A percentile compares a stretch with the other conserved stretches of the same genome.
phyloP scores from a whole-genome alignment of 2,329 filamentous ascomycete genomes.

The Exophiala mesophila region DNA sequence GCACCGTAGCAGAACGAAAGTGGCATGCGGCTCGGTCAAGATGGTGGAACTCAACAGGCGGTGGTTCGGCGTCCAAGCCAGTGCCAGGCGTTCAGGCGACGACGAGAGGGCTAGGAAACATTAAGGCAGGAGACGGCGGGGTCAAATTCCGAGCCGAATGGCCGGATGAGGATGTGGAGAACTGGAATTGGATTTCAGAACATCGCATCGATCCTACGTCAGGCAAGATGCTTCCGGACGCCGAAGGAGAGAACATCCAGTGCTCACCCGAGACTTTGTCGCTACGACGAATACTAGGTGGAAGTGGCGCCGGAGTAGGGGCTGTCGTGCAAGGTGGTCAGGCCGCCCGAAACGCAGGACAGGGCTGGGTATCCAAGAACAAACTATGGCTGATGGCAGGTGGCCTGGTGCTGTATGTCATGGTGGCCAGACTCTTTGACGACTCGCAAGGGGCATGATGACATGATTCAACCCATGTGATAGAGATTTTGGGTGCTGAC shows the following conservation, averaged over 20 bases:
- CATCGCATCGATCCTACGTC: conserved; percentile 73
- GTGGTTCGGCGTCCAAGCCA: conserved; percentile 60
- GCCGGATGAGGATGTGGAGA: conserved; percentile 83
- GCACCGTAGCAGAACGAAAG: conserved; percentile 69
- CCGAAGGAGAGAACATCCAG: conserved; percentile 35
- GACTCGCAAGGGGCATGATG: conserved; percentile 5
- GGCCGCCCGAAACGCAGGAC: conserved; percentile 69
- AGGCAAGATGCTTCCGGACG: conserved; percentile 59
- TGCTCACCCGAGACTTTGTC: conserved; percentile 61
- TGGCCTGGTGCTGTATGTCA: conserved; percentile 72
- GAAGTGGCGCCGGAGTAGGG: conserved; percentile 50
- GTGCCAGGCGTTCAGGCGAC: conserved; percentile 48
- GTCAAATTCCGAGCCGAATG: conserved; percentile 85
- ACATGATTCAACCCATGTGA: too few relatives aligned
- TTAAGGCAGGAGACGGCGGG: conserved; percentile 88
- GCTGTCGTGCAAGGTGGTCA: conserved; percentile 73
- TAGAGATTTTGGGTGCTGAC: too few relatives aligned
- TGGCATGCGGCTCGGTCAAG: conserved; percentile 70
- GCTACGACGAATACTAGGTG: conserved; percentile 58
- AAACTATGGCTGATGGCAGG: conserved; percentile 68
- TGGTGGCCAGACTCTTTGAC: conserved; percentile 16
- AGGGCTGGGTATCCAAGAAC: conserved; percentile 76
- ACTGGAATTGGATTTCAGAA: conserved; percentile 86
- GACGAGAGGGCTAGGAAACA: conserved; percentile 66
- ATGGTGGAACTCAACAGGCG: conserved; percentile 97